A percentile compares a stretch with the other conserved stretches of the same genome.
These are phyloP conservation scores for Penicillium longicatenatum DNA, from an alignment of 495 filamentous ascomycete genomes.

Conservation along the genomic window DNA sequence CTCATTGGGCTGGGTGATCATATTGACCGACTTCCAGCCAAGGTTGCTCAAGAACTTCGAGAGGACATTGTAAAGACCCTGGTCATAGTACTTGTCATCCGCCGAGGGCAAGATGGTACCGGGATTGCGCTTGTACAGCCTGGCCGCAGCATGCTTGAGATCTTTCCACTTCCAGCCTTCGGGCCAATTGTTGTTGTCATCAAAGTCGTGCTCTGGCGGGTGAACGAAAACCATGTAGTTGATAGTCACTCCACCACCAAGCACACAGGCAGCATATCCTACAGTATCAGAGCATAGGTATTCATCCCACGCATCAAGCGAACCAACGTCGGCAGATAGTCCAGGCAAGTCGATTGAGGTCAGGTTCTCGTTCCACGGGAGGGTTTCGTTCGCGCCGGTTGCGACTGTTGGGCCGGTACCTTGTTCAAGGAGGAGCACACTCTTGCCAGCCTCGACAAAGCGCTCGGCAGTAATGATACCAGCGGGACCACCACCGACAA, in stretches of 20 bases:
- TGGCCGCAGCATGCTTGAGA: conserved; percentile 55
- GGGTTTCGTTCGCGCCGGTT: conserved; percentile 33
- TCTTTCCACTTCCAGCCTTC: conserved; percentile 69
- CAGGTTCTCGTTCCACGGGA: conserved; percentile 40
- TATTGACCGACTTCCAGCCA: conserved; percentile 64
- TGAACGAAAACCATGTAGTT: conserved; percentile 67
- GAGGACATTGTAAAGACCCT: conserved; percentile 64
- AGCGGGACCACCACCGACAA: conserved; percentile 38
- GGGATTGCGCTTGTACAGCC: conserved; percentile 69
- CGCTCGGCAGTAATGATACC: conserved; percentile 59
- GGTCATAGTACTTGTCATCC: conserved; percentile 69
- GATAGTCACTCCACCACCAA: conserved; percentile 76
- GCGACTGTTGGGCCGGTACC: conserved; percentile 35
- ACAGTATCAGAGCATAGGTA: conserved; percentile 64
- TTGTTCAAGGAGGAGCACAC: conserved; percentile 43
- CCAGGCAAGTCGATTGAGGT: conserved; percentile 82
- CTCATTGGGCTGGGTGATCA: conserved; percentile 58
- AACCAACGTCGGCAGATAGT: conserved; percentile 43
- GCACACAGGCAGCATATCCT: conserved; percentile 75
- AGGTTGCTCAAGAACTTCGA: conserved; percentile 52
- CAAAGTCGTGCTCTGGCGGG: conserved; percentile 63
- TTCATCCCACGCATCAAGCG: conserved; percentile 25
- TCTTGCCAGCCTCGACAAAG: conserved; percentile 60
- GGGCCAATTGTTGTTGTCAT: conserved; percentile 74
- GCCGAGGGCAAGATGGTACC: conserved; percentile 66